A percentile compares a stretch with the other conserved stretches of the same genome.
These are phyloP conservation scores for Vigna unguiculata DNA, from an alignment of 306 rosid species.

Conservation along the genomic window DNA sequence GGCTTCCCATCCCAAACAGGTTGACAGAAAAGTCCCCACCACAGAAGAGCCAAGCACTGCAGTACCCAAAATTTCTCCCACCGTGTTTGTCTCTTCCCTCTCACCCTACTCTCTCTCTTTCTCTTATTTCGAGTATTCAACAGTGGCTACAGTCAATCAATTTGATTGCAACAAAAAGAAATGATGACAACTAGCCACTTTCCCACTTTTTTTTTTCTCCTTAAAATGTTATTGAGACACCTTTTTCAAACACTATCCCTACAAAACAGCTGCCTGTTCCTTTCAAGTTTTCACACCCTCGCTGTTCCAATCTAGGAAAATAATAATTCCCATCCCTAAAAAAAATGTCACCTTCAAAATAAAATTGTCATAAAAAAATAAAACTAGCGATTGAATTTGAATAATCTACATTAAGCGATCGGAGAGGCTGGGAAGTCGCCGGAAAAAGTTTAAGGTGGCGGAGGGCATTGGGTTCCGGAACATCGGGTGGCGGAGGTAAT, in stretches of 20 bases:
- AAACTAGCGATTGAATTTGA: slow-evolving; percentile 31
- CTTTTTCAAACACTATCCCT: slow-evolving; percentile 55
- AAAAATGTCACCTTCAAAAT: slow-evolving; percentile 10
- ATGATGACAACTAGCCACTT: slow-evolving; percentile 67
- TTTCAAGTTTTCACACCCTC: slow-evolving; percentile 8
- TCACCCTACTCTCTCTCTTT: slow-evolving; percentile 33
- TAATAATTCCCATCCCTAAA: slow-evolving; percentile 38
- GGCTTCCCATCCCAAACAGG: slow-evolving; percentile 54
- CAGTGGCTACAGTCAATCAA: slow-evolving; percentile 55
- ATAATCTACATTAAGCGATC: slow-evolving; percentile 80
- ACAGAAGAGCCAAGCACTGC: slow-evolving; percentile 19
- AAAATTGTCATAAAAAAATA: neutral
- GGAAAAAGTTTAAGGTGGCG: slow-evolving; percentile 57
- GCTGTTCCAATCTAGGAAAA: slow-evolving; percentile 15
- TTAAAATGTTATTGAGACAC: slow-evolving; percentile 44
- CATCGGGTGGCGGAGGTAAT: slow-evolving; percentile 62
- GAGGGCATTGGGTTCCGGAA: slow-evolving; percentile 64
- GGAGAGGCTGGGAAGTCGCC: slow-evolving; percentile 82
- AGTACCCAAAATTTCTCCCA: slow-evolving; percentile 52
- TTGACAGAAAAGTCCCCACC: slow-evolving; percentile 34
- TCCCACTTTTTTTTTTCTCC: slow-evolving; percentile 51
- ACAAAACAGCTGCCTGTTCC: slow-evolving; percentile 38
- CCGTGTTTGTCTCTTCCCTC: slow-evolving; percentile 25
- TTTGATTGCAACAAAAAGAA: slow-evolving; percentile 49
- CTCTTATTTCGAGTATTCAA: slow-evolving; percentile 62